phyloP scores from a whole-genome alignment of 2,329 filamentous ascomycete species.

The Penicillium sp. region DNA sequence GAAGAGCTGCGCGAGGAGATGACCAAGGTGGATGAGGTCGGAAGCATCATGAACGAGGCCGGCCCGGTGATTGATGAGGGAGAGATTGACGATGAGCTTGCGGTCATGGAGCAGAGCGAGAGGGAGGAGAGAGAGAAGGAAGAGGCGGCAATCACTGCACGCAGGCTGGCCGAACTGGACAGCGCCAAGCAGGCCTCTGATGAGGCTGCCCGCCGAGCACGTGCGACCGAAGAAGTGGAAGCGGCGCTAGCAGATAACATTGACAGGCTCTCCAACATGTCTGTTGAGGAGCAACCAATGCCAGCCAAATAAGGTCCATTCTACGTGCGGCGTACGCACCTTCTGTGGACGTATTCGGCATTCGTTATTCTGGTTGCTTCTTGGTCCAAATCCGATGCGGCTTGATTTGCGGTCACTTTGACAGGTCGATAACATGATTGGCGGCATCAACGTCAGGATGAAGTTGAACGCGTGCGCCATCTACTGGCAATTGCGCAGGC shows the following conservation, averaged over 20 bases:
- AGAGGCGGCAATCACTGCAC: slow-evolving; percentile 49
- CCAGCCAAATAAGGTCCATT: slow-evolving; percentile 19
- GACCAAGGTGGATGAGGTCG: slow-evolving; percentile 76
- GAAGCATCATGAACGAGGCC: slow-evolving; percentile 67
- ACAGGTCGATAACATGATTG: slow-evolving; percentile 3
- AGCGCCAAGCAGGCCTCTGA: slow-evolving; percentile 42
- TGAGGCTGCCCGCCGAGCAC: slow-evolving; percentile 36
- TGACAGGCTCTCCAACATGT: slow-evolving; percentile 41
- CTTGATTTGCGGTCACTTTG: slow-evolving; percentile 9
- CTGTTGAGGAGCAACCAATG: slow-evolving; percentile 35
- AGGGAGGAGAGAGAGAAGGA: slow-evolving; percentile 47
- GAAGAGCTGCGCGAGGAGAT: slow-evolving; percentile 75
- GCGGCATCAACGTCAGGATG: slow-evolving; percentile 1
- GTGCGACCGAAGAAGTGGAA: slow-evolving; percentile 28
- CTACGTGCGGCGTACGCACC: not conserved
- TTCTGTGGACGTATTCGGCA: not conserved
- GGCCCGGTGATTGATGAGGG: slow-evolving; percentile 64
- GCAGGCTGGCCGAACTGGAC: slow-evolving; percentile 49
- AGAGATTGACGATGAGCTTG: slow-evolving; percentile 85
- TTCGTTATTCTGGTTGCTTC: not conserved
- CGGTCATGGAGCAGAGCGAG: slow-evolving; percentile 64
- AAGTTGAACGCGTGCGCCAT: slow-evolving; percentile 2
- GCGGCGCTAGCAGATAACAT: slow-evolving; percentile 39
- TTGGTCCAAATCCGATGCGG: not conserved
- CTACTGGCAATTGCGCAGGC: slow-evolving; percentile 3